Evolutionary conservation across 306 rosid species (phyloP).

Genomic region (Vigna angularis): DNA sequence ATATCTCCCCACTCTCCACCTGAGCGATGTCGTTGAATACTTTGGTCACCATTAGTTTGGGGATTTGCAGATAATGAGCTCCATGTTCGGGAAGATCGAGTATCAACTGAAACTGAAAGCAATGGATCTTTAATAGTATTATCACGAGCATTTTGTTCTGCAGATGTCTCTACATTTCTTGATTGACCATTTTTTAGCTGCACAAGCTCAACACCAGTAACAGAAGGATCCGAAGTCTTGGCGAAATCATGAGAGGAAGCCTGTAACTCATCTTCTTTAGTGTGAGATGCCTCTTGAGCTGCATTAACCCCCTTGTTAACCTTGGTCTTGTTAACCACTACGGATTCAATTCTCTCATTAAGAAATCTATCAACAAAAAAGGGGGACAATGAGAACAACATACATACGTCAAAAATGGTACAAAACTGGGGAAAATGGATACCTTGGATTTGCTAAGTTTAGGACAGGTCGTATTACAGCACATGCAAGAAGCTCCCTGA

Average conservation of each 20-base stretch:
- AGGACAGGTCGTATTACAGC: constrained; percentile 92
- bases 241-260: constrained; percentile 70
- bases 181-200: constrained; percentile 73
- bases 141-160: constrained; percentile 50
- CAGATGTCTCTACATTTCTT: constrained; percentile 48
- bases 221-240: constrained; percentile 78
- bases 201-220: constrained; percentile 90
- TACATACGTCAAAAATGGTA: constrained; percentile 27
- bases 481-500: constrained; percentile 98
- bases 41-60: constrained; percentile 58
- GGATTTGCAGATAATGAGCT: constrained; percentile 59
- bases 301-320: constrained; percentile 58
- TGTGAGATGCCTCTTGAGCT: constrained; percentile 53
- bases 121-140: constrained; percentile 78
- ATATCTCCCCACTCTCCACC: constrained; percentile 97
- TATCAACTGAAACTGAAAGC: constrained; percentile 69
- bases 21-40: constrained; percentile 53
- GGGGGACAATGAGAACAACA: constrained; percentile 46
- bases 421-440: constrained; percentile 35
- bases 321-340: constrained; percentile 73
- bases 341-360: constrained; percentile 86
- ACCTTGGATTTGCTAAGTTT: constrained; percentile 94
- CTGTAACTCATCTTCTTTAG: constrained; percentile 62
- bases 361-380: constrained; percentile 77
- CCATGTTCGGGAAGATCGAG: constrained; percentile 84